Conservation (phyloP, 768 basidiomycete genomes). For the Mycena belliarum region DNA sequence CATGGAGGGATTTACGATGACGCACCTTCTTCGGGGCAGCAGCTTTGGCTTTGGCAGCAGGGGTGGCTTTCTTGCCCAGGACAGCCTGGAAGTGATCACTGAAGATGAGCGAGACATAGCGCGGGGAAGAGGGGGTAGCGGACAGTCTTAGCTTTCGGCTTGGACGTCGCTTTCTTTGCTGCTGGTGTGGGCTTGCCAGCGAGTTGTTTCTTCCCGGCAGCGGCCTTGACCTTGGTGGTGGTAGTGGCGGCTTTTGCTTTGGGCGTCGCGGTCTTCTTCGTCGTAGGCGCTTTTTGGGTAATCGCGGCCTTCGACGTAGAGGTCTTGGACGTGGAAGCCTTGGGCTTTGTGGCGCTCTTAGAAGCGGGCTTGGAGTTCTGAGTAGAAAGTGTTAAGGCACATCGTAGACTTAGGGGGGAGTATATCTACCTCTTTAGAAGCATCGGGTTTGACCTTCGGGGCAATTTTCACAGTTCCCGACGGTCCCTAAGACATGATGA, state of each 20-base stretch:
- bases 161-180: slow-evolving; percentile 17
- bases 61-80: slow-evolving; percentile 12
- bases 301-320: slow-evolving; percentile 2
- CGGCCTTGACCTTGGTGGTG: background rate
- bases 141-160: slow-evolving; percentile 17
- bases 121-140: background rate
- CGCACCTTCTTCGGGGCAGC: background rate
- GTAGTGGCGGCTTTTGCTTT: slow-evolving; percentile 7
- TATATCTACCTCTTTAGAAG: slow-evolving; percentile 14
- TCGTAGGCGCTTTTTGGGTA: background rate
- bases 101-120: too few species aligned
- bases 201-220: background rate
- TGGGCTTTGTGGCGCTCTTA: background rate
- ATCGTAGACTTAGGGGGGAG: too few species aligned
- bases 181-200: slow-evolving; percentile 3
- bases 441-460: slow-evolving; percentile 39
- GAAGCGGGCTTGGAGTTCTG: slow-evolving; percentile 15
- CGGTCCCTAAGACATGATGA: slow-evolving; percentile 33
- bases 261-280: background rate
- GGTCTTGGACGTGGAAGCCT: background rate
- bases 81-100: slow-evolving; percentile 2
- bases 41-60: slow-evolving; percentile 9
- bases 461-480: slow-evolving; percentile 71
- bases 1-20: too few species aligned
- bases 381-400: background rate